Percentiles rank a stretch among this genome's conserved stretches.
These are phyloP conservation scores for Austroboletus niveus DNA, from an alignment of 1,284 basidiomycete species.

Conservation along the genomic window DNA sequence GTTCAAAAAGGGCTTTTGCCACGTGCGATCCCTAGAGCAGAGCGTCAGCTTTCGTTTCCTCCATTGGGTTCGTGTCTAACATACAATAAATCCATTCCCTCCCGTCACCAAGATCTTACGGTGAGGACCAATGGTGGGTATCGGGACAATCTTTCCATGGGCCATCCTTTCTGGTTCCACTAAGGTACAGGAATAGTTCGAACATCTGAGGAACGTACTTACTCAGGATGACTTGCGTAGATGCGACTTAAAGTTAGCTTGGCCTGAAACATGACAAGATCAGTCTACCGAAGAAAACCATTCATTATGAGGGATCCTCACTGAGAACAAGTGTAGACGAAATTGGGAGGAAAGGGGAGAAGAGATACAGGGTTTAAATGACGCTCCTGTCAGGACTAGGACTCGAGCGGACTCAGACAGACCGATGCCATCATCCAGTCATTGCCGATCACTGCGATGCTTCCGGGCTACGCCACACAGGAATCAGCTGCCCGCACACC, in stretches of 20 bases:
- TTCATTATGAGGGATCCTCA: neutral
- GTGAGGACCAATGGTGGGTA: neutral
- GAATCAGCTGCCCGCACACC: too few relatives aligned
- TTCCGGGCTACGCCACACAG: too few relatives aligned
- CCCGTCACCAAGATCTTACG: conserved; percentile 48
- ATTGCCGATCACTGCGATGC: too few relatives aligned
- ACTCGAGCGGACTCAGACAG: too few relatives aligned
- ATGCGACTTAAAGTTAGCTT: neutral
- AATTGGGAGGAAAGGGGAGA: neutral
- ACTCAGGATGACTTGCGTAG: too few relatives aligned
- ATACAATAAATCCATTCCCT: conserved; percentile 57
- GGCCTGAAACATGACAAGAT: neutral
- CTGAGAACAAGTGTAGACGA: neutral
- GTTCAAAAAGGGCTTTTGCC: conserved; percentile 36
- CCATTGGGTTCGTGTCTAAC: conserved; percentile 13
- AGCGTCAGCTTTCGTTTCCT: neutral
- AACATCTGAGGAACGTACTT: too few relatives aligned
- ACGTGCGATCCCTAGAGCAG: conserved; percentile 50
- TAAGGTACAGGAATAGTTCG: neutral
- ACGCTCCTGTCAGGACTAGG: too few relatives aligned
- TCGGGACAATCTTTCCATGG: too few relatives aligned
- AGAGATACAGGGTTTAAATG: conserved; percentile 4
- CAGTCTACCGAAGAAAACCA: neutral
- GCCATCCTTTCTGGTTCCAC: neutral
- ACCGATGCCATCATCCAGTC: too few relatives aligned